These are phyloP conservation scores for Bruguiera hainesii DNA, from an alignment of 441 rosid genomes.

Conservation along the genomic window DNA sequence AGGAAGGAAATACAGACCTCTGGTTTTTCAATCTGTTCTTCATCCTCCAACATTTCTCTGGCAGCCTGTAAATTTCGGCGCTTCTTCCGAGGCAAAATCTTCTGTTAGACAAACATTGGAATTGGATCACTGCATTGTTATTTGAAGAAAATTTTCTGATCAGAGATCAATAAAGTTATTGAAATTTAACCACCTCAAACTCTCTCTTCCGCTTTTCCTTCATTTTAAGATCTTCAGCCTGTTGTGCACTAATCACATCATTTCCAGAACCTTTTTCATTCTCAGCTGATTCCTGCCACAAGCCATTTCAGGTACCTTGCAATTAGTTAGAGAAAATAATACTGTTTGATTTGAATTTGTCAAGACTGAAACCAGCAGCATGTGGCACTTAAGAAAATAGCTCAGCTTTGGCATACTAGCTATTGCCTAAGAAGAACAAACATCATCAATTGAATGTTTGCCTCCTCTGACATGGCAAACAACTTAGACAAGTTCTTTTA, in stretches of 20 bases:
- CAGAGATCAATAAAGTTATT: conserved; percentile 15
- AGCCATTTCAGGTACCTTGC: background rate
- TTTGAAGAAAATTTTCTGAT: background rate
- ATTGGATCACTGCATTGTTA: conserved; percentile 7
- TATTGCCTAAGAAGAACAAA: no score
- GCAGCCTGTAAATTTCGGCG: conserved; percentile 95
- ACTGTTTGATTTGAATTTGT: background rate
- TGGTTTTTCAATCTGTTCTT: conserved; percentile 37
- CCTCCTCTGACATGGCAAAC: no score
- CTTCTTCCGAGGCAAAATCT: conserved; percentile 83
- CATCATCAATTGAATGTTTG: no score
- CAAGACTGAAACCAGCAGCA: background rate
- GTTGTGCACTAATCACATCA: conserved; percentile 72
- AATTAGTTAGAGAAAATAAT: background rate
- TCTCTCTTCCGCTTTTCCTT: conserved; percentile 92
- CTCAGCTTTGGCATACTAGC: background rate
- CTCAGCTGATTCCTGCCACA: conserved; percentile 50
- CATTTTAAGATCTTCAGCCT: conserved; percentile 86
- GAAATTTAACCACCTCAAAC: conserved; percentile 54
- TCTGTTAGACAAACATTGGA: conserved; percentile 47
- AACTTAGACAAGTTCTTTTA: no score
- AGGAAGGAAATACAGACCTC: conserved; percentile 24
- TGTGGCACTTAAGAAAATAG: background rate
- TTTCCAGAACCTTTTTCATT: conserved; percentile 47
- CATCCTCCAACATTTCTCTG: conserved; percentile 92